phyloP scores from a whole-genome alignment of 1,139 yeast genomes.

The Suhomyces chickasaworum region DNA sequence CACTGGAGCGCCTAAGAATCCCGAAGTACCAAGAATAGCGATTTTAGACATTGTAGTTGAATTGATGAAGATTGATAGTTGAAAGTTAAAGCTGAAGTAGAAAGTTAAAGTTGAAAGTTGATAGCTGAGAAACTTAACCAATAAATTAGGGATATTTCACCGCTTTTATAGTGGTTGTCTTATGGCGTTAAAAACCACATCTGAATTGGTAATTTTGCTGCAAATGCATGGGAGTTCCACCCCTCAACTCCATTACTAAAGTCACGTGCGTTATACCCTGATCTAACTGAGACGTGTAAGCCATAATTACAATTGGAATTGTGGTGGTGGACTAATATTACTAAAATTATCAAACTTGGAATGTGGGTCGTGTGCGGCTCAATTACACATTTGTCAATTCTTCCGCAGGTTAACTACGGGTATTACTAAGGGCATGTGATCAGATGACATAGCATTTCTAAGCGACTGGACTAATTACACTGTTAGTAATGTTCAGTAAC shows the following conservation, averaged over 20 bases:
- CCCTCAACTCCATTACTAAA: background rate
- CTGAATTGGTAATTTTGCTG: background rate
- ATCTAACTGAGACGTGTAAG: too few relatives aligned
- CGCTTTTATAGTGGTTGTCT: background rate
- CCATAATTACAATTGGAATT: background rate
- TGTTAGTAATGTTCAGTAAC: too few relatives aligned
- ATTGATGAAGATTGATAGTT: background rate
- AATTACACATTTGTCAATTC: background rate
- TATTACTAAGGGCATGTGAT: background rate
- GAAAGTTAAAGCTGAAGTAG: background rate
- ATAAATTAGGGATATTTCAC: too few relatives aligned
- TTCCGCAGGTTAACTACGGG: background rate
- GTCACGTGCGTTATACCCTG: background rate
- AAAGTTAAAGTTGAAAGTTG: too few relatives aligned
- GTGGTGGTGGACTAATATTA: background rate
- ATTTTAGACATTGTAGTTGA: conserved; percentile 24
- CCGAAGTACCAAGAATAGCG: conserved; percentile 58
- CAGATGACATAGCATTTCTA: background rate
- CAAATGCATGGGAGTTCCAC: background rate
- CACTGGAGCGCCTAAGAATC: conserved; percentile 52
- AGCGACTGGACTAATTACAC: too few relatives aligned
- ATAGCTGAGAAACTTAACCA: too few relatives aligned
- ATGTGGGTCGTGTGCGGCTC: background rate
- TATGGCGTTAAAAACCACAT: background rate
- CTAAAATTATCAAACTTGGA: too few relatives aligned